Evolutionary conservation across 495 filamentous ascomycete genomes (phyloP).

Genomic region (Neurospora intermedia): DNA sequence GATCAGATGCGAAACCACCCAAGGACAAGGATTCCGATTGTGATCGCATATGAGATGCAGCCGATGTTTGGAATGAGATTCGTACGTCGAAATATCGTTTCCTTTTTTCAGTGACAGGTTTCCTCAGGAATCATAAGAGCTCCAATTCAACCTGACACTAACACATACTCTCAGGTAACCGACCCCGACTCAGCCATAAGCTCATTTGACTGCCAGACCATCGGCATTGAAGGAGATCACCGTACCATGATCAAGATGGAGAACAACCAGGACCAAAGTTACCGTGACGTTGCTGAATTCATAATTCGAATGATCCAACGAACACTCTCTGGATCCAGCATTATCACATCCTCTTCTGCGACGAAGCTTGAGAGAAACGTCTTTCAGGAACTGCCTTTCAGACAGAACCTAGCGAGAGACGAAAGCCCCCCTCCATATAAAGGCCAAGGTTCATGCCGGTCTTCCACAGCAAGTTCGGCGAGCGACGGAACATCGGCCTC

Average conservation of each 20-base stretch:
- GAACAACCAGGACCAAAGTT: slow-evolving; percentile 8
- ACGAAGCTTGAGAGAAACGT: background rate
- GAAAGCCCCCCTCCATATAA: background rate
- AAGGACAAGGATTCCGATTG: slow-evolving; percentile 4
- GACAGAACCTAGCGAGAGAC: background rate
- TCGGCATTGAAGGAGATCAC: slow-evolving; percentile 9
- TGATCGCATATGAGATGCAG: slow-evolving; percentile 8
- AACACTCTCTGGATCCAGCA: slow-evolving; percentile 1
- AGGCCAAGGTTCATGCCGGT: background rate
- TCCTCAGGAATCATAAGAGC: background rate
- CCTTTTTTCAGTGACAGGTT: background rate
- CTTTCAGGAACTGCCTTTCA: background rate
- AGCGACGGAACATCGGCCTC: background rate
- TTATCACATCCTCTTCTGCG: background rate
- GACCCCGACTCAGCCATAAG: slow-evolving; percentile 7
- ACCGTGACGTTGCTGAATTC: background rate
- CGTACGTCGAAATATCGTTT: background rate
- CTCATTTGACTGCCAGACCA: background rate
- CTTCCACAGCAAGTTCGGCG: background rate
- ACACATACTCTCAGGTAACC: background rate
- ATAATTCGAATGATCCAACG: slow-evolving; percentile 9
- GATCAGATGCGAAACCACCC: slow-evolving; percentile 6
- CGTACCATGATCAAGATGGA: slow-evolving; percentile 12
- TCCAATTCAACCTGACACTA: background rate
- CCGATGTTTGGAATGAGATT: slow-evolving; percentile 7